Evolutionary conservation across 192 early-diverging fungal genomes (phyloP).

Genomic region (Martensiomyces pterosporus): DNA sequence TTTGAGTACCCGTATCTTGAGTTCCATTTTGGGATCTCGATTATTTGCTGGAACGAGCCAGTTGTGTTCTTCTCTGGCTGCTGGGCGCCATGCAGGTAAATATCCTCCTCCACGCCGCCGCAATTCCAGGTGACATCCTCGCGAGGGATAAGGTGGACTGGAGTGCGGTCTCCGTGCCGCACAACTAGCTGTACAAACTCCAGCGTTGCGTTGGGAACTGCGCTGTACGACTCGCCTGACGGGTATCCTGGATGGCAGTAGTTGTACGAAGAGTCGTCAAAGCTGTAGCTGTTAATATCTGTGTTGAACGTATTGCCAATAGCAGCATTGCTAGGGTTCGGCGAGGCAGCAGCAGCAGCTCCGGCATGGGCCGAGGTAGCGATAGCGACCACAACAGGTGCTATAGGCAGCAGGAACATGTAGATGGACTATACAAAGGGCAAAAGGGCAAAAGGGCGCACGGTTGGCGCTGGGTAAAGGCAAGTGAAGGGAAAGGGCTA

Average conservation of each 20-base stretch:
- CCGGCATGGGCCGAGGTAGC: too few species aligned
- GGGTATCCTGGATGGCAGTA: slow-evolving; percentile 41
- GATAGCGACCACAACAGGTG: too few species aligned
- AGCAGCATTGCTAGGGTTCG: too few species aligned
- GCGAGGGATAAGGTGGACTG: slow-evolving; percentile 30
- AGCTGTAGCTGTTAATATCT: slow-evolving; percentile 4
- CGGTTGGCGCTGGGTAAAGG: too few species aligned
- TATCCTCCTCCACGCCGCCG: slow-evolving; percentile 24
- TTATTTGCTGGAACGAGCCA: slow-evolving; percentile 31
- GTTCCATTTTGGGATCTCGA: slow-evolving; percentile 44
- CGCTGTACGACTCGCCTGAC: slow-evolving; percentile 16
- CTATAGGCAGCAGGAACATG: too few species aligned
- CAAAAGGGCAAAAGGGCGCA: too few species aligned
- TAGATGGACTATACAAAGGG: too few species aligned
- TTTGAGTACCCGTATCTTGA: slow-evolving; percentile 33
- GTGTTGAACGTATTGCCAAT: slow-evolving; percentile 10
- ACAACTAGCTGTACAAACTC: slow-evolving; percentile 55
- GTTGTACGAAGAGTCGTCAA: slow-evolving; percentile 27
- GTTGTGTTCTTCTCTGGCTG: slow-evolving; percentile 32
- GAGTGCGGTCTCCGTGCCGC: slow-evolving; percentile 56
- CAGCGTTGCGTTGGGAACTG: slow-evolving; percentile 41
- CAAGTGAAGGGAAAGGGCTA: too few species aligned
- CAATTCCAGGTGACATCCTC: slow-evolving; percentile 41
- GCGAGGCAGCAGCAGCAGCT: too few species aligned
- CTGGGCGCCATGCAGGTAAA: slow-evolving; percentile 25